These are phyloP conservation scores for Penicillium fimorum DNA, from an alignment of 495 filamentous ascomycete species.

Conservation along the genomic window DNA sequence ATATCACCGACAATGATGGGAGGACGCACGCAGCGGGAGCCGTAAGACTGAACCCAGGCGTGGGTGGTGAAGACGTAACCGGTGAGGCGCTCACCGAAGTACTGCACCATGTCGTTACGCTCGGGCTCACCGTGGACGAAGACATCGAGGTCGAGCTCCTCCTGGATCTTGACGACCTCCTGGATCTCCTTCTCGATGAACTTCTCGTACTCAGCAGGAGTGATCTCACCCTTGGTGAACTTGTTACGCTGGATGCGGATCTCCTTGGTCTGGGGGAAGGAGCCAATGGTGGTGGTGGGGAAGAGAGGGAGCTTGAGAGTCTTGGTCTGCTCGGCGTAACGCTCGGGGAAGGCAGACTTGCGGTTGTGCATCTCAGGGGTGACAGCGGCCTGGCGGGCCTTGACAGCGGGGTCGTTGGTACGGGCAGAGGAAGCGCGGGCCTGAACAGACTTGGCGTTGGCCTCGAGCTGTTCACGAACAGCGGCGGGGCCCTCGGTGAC, in stretches of 20 bases:
- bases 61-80: constrained; percentile 99
- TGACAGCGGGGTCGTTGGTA: constrained; percentile 95
- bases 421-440: constrained; percentile 84
- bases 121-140: constrained; percentile 98
- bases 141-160: constrained; percentile 94
- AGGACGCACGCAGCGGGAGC: constrained; percentile 94
- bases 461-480: constrained; percentile 82
- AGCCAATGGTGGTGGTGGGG: constrained; percentile 98
- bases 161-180: constrained; percentile 90
- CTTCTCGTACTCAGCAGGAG: constrained; percentile 84
- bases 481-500: constrained; percentile 85
- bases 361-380: constrained; percentile 84
- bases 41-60: constrained; percentile 97
- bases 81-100: constrained; percentile 95
- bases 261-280: constrained; percentile 98
- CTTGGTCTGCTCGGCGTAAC: constrained; percentile 82
- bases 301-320: constrained; percentile 90
- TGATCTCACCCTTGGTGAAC: constrained; percentile 98
- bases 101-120: constrained; percentile 99
- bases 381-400: constrained; percentile 87
- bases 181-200: constrained; percentile 99
- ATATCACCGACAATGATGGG: constrained; percentile 98
- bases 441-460: constrained; percentile 89
- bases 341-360: constrained; percentile 77
- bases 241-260: constrained; percentile 95